These are phyloP conservation scores for Neonectria neomacrospora DNA, from an alignment of 2,329 filamentous ascomycete genomes.

Conservation along the genomic window DNA sequence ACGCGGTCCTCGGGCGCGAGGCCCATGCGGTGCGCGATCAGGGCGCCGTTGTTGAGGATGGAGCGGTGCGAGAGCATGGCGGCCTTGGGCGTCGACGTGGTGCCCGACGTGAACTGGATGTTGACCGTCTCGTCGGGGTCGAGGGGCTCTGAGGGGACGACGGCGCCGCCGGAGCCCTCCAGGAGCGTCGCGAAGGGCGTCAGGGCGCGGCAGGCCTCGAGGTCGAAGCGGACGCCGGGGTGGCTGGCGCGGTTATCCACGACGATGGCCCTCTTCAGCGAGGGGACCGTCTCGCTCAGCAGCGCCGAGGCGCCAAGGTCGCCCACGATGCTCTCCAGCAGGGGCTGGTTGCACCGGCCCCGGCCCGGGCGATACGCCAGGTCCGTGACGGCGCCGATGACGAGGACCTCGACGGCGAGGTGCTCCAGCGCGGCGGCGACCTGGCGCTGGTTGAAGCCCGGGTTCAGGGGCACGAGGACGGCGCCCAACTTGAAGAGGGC, in stretches of 20 bases:
- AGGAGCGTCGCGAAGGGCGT: conserved; percentile 59
- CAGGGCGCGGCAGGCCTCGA: conserved; percentile 54
- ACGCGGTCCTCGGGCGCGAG: conserved; percentile 79
- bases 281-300: conserved; percentile 67
- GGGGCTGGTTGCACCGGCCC: conserved; percentile 63
- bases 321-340: conserved; percentile 59
- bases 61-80: conserved; percentile 85
- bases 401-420: conserved; percentile 76
- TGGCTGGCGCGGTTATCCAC: conserved; percentile 78
- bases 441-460: conserved; percentile 84
- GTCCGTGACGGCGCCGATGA: conserved; percentile 90
- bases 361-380: conserved; percentile 72
- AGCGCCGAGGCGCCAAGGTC: conserved; percentile 51
- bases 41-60: conserved; percentile 92
- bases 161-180: conserved; percentile 43
- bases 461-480: conserved; percentile 92
- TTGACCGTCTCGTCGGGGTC: conserved; percentile 80
- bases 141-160: conserved; percentile 60
- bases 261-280: conserved; percentile 76
- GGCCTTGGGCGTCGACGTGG: conserved; percentile 89
- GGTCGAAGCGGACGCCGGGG: conserved; percentile 56
- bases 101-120: conserved; percentile 98
- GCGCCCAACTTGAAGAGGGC: conserved; percentile 95
- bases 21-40: conserved; percentile 88
- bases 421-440: conserved; percentile 82